phyloP scores from a whole-genome alignment of 2,329 filamentous ascomycete genomes.

The Verticillium zaregamsianum region DNA sequence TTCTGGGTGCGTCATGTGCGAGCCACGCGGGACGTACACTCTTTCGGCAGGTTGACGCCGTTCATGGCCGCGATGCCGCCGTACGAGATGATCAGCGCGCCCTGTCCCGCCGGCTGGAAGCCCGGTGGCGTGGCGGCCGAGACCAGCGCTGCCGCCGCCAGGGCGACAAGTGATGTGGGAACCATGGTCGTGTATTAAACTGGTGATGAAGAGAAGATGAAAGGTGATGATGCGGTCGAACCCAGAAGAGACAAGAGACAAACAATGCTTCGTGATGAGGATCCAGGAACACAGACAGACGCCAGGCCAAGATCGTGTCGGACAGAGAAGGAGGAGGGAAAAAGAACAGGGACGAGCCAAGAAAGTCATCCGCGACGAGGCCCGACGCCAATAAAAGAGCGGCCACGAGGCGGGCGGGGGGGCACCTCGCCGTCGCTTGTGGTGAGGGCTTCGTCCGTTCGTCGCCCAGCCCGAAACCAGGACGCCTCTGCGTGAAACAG shows the following conservation, averaged over 20 bases:
- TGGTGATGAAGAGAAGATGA: neutral
- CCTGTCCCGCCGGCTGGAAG: conserved; percentile 33
- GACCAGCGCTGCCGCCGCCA: conserved; percentile 25
- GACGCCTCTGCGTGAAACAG: neutral
- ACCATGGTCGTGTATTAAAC: conserved; percentile 22
- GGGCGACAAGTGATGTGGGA: conserved; percentile 20
- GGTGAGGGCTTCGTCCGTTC: neutral
- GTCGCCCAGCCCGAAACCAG: neutral
- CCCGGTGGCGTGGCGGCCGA: conserved; percentile 35
- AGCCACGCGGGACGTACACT: conserved; percentile 30
- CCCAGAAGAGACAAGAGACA: neutral
- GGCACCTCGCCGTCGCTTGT: neutral
- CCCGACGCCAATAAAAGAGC: neutral
- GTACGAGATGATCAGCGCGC: conserved; percentile 35
- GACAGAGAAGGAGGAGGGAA: neutral
- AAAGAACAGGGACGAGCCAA: neutral
- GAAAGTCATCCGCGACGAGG: neutral
- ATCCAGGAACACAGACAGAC: neutral
- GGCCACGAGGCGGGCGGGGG: neutral
- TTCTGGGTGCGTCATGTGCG: too few species aligned
- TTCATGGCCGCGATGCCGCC: conserved; percentile 29
- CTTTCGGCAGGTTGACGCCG: conserved; percentile 32
- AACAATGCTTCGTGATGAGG: neutral
- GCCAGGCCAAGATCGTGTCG: neutral
- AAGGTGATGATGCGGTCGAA: neutral